Evolutionary conservation across 2,329 filamentous ascomycete species (phyloP), one percentile per base, ranked within the genome.

Genomic region (Arthrobotrys pseudoclavata): DNA sequence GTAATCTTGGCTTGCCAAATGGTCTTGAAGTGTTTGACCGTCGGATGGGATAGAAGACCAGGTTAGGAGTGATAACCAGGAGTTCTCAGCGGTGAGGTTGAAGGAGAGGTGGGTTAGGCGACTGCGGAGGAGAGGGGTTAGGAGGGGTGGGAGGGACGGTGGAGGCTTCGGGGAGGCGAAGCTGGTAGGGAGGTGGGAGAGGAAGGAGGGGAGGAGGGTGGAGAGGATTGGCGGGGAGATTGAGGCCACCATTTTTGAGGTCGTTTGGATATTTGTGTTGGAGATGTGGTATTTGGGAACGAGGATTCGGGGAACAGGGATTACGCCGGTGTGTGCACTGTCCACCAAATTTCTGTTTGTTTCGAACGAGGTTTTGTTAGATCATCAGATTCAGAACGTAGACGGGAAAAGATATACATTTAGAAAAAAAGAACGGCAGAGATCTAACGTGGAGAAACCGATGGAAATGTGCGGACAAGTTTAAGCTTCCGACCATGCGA

Each of bases 51-150:
- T 88, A 85, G 92, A 68, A 1, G 80, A 80, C 81, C 81, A 94
- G 82, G 89, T 91, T 24, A 95, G 86, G 34, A 94, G 86, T 0
- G 89, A 87, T 15, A 95, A 87, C 92, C 92, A 95, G 64, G 91
- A 89, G 40, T 75, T 64, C 12, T 69, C 72, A 81, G 79, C 76
- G n/a, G 84, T 84, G 81, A 50, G 20, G 47, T 85, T 87, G 60
- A 87, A 84, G 0, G 90, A 88, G 72, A 95, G 86, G 66, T 93
- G 85, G 80, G 90, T 88, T 47, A 91, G 88, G 72, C 90, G 86
- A 82, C 91, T 89, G 50, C 89, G 87, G 37, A 91, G 86, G 71
- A 91, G 91, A 26, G 90, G 90, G 1, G 90, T 89, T 68, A 91
- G 87, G 20, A 89, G 85, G 26, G 88, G 88, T 3, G 91, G 84